Percentiles rank a stretch among this genome's conserved stretches.
These are phyloP conservation scores for Penicillium longicatenatum DNA, from an alignment of 495 filamentous ascomycete genomes.

Conservation along the genomic window DNA sequence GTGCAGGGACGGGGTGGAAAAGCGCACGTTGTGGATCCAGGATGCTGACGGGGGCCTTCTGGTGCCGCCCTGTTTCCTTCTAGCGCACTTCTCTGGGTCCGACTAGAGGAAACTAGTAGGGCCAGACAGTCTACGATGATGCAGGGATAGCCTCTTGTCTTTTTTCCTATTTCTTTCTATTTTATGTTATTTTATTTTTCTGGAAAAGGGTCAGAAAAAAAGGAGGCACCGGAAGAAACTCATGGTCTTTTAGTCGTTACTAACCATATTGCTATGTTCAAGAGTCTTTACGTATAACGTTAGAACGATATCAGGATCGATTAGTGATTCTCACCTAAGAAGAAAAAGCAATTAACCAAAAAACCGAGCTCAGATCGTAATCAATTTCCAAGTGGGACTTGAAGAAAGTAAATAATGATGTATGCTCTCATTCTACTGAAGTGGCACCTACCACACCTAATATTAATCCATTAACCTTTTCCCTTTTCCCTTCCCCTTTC, in stretches of 20 bases:
- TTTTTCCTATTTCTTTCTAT: slow-evolving; percentile 5
- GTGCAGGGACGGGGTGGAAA: slow-evolving; percentile 36
- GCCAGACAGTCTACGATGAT: background rate
- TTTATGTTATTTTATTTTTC: slow-evolving; percentile 1
- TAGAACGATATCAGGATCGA: background rate
- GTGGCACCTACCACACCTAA: slow-evolving; percentile 38
- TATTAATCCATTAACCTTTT: slow-evolving; percentile 13
- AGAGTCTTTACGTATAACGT: too few relatives aligned
- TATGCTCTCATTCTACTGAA: slow-evolving; percentile 13
- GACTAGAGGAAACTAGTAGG: slow-evolving; percentile 26
- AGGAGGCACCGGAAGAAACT: background rate
- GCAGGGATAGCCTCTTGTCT: slow-evolving; percentile 9
- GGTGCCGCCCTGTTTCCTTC: slow-evolving; percentile 38
- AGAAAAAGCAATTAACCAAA: background rate
- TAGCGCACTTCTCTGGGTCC: slow-evolving; percentile 34
- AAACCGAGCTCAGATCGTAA: slow-evolving; percentile 2
- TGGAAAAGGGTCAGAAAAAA: background rate
- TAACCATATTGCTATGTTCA: background rate
- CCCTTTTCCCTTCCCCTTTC: slow-evolving; percentile 14
- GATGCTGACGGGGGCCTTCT: slow-evolving; percentile 39
- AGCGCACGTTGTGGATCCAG: slow-evolving; percentile 42
- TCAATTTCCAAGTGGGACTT: background rate
- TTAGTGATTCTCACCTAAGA: background rate
- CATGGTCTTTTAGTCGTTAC: background rate
- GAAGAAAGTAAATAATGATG: slow-evolving; percentile 27